Evolutionary conservation across 2,329 filamentous ascomycete genomes (phyloP), one percentile per base, ranked within the genome.

Genomic region (Lachnellula arida): DNA sequence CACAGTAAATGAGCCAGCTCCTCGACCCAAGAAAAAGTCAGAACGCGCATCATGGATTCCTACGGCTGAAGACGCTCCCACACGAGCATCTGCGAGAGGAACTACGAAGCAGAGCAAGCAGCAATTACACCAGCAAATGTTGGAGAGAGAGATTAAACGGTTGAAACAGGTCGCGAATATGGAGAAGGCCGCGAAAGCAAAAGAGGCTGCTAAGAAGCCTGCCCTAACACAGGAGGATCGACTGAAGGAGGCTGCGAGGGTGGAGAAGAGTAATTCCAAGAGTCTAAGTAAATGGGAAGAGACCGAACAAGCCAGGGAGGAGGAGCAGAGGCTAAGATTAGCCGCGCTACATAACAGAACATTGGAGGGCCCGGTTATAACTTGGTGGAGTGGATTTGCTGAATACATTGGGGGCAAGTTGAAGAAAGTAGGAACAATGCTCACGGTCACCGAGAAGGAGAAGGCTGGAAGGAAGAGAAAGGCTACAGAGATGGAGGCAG

Each of bases 201-300:
- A 88, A 66, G 82, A 81, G 67, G 78, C 90, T 64, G 86, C 87
- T 60, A 88, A 88, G 53, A 75, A 84, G 60, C 90, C 91, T 72
- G 89, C 87, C 28, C 85, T 96, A 83, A 96, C 91, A 5, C 93
- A 97, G 72, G 90, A 84, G 46, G 87, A 97, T 70, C 82, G 91
- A 39, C 78, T 97, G 28, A 86, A 84, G 28, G 90, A 96, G 72
- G 92, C 92, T 1, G 89, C 87, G 17, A 76, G 86, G 51, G 86
- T 95, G 6, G 94, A 97, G 73, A 87, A 88, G 72, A 80, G 86
- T 65, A 97, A 99, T 72, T 82, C 87, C 64, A 95, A 90, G 78
- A 97, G 88, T 72, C 75, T 96, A 67, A 97, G 93, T 68, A 81
- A 90, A 54, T 97, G 93, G 92, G 92, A 97, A 71, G 88, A 91